These are phyloP conservation scores for Galeopsis tetrahit DNA, from an alignment of 257 asterid species.

Conservation along the genomic window DNA sequence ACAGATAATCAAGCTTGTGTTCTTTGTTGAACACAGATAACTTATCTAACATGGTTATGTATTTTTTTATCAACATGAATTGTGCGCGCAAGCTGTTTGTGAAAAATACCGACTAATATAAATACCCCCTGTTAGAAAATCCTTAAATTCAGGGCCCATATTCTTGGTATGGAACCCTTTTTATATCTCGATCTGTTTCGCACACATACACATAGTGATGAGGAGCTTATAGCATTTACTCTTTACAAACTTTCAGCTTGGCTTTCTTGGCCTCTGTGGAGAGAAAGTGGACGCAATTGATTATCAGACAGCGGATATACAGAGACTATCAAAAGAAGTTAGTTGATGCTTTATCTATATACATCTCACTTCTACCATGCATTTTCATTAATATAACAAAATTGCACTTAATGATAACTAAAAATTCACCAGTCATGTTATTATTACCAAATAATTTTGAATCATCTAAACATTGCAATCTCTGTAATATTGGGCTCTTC, in stretches of 20 bases:
- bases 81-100: too few relatives aligned
- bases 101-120: too few relatives aligned
- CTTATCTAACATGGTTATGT: too few relatives aligned
- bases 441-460: conserved; percentile 9
- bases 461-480: not conserved
- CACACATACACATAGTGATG: too few relatives aligned
- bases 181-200: too few relatives aligned
- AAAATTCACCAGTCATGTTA: conserved; percentile 2
- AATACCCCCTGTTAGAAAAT: too few relatives aligned
- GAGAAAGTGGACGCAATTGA: conserved; percentile 84
- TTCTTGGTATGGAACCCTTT: too few relatives aligned
- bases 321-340: conserved; percentile 75
- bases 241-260: conserved; percentile 53
- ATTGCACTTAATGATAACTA: conserved; percentile 8
- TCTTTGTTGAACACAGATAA: too few relatives aligned
- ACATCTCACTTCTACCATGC: conserved; percentile 12
- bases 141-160: too few relatives aligned
- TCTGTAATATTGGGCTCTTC: conserved; percentile 4
- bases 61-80: too few relatives aligned
- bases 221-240: too few relatives aligned
- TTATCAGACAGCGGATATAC: conserved; percentile 69
- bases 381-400: not conserved
- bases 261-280: conserved; percentile 84
- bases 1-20: too few relatives aligned
- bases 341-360: conserved; percentile 39